phyloP scores from a whole-genome alignment of 2,329 filamentous ascomycete genomes.

The Rhexocercosporidium sp. region DNA sequence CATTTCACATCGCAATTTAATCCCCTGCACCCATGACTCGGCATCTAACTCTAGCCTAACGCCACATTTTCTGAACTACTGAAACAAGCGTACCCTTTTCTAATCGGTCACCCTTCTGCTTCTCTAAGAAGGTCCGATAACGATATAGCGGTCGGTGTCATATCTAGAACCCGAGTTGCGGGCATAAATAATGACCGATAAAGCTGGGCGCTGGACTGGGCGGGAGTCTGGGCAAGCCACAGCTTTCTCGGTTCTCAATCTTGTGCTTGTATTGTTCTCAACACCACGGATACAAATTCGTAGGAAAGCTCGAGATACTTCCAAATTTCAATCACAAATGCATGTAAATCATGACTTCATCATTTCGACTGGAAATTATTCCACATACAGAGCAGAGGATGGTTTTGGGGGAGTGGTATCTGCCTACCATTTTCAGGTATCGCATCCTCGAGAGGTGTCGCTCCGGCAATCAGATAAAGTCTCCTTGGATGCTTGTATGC shows the following conservation, averaged over 20 bases:
- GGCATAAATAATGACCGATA: constrained; percentile 5
- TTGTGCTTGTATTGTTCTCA: neutral
- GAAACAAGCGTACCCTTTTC: neutral
- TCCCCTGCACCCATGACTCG: neutral
- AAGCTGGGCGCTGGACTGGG: constrained; percentile 4
- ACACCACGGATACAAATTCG: neutral
- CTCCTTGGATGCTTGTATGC: neutral
- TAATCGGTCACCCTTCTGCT: neutral
- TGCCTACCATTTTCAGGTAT: too few species aligned
- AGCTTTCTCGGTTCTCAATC: neutral
- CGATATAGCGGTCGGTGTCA: neutral
- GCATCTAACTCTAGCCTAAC: neutral
- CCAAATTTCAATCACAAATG: too few species aligned
- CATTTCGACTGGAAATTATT: too few species aligned
- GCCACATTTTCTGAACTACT: neutral
- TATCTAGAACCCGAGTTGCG: neutral
- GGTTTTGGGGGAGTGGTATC: too few species aligned
- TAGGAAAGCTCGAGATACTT: too few species aligned
- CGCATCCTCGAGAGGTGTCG: too few species aligned
- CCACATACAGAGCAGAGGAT: too few species aligned
- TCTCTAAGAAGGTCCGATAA: neutral
- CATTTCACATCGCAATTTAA: neutral
- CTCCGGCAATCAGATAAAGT: neutral
- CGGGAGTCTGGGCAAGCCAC: constrained; percentile 6
- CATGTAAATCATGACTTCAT: too few species aligned